These are phyloP conservation scores for Cladosporium phlei DNA, from an alignment of 2,329 filamentous ascomycete species.

Conservation along the genomic window DNA sequence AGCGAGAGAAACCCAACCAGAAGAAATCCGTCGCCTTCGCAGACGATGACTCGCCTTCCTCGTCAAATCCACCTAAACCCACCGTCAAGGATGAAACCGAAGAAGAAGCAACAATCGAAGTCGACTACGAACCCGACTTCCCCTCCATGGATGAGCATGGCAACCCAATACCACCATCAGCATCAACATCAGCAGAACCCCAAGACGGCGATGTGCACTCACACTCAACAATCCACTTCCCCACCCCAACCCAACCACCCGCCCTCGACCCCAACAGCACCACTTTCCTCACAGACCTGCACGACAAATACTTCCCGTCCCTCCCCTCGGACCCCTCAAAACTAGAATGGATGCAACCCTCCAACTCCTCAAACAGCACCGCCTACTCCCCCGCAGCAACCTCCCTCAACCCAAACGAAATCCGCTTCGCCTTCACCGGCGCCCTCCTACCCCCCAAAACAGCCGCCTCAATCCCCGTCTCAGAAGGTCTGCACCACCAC, in stretches of 20 bases:
- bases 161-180: background rate
- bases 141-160: no score
- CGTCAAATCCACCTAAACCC: background rate
- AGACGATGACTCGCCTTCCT: background rate
- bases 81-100: slow-evolving; percentile 3
- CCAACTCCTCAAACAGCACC: slow-evolving; percentile 47
- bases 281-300: slow-evolving; percentile 76
- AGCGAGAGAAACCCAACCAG: slow-evolving; percentile 7
- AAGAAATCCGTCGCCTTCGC: slow-evolving; percentile 25
- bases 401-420: slow-evolving; percentile 65
- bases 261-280: slow-evolving; percentile 80
- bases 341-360: slow-evolving; percentile 79
- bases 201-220: slow-evolving; percentile 2
- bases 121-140: slow-evolving; percentile 32
- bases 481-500: slow-evolving; percentile 86
- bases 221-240: slow-evolving; percentile 54
- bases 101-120: slow-evolving; percentile 20
- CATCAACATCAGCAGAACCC: background rate
- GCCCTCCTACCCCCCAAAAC: slow-evolving; percentile 71
- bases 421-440: slow-evolving; percentile 87
- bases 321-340: slow-evolving; percentile 79
- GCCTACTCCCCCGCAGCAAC: slow-evolving; percentile 76
- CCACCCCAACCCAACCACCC: slow-evolving; percentile 51
- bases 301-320: slow-evolving; percentile 88
- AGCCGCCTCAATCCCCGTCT: slow-evolving; percentile 68